These are phyloP conservation scores for Vitis rotundifolia DNA, from an alignment of 164 flowering plant species.

Conservation along the genomic window DNA sequence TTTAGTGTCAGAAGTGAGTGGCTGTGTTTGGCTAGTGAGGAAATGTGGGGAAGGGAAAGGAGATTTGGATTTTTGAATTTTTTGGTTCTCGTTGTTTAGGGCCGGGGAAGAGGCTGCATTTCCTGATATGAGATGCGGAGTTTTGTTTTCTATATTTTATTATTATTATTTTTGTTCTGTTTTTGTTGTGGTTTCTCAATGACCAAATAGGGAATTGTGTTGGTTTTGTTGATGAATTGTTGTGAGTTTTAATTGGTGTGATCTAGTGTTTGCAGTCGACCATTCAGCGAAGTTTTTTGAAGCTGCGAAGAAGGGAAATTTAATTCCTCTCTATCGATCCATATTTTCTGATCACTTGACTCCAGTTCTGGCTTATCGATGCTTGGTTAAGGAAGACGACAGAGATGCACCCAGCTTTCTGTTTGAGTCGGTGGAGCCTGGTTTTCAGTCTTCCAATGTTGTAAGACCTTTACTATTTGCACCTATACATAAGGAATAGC, in stretches of 20 bases:
- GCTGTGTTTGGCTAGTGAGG: constrained; percentile 3
- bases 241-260: not conserved
- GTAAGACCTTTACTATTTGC: constrained; percentile 32
- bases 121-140: no score
- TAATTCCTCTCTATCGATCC: constrained; percentile 58
- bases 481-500: no score
- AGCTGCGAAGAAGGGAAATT: constrained; percentile 64
- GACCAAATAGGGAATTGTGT: not conserved
- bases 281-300: constrained; percentile 41
- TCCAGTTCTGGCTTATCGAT: constrained; percentile 85
- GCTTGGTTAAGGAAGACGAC: constrained; percentile 79
- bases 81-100: no score
- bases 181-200: not conserved
- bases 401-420: constrained; percentile 83
- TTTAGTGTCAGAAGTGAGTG: not conserved
- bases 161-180: no score
- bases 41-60: not conserved
- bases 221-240: not conserved
- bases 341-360: constrained; percentile 80
- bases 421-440: constrained; percentile 83
- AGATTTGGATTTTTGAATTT: not conserved
- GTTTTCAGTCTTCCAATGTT: constrained; percentile 42
- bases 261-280: constrained; percentile 22
- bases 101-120: no score
- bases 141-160: no score